phyloP scores from a whole-genome alignment of 176 grass and related monocot species.

The Triticum timopheevii region DNA sequence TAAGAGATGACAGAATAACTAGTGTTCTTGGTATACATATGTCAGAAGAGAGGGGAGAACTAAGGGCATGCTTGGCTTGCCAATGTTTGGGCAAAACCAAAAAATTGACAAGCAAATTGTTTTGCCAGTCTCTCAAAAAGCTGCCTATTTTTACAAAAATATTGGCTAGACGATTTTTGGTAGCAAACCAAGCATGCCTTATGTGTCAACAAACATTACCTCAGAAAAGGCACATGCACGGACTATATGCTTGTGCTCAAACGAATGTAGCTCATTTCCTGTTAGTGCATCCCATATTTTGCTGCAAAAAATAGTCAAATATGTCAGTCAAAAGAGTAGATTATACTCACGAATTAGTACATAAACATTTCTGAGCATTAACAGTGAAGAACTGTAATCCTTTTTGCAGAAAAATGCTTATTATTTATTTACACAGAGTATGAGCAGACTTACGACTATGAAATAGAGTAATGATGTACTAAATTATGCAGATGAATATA shows the following conservation, averaged over 20 bases:
- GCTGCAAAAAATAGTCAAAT: slow-evolving; percentile 40
- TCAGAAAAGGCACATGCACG: slow-evolving; percentile 96
- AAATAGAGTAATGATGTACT: not conserved
- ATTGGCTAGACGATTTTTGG: not conserved
- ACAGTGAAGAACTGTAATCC: not conserved
- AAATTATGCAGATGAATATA: not conserved
- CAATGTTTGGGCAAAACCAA: not conserved
- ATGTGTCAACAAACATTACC: slow-evolving; percentile 38
- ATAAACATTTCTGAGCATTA: not conserved
- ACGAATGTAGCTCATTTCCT: slow-evolving; percentile 87
- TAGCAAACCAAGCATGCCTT: not conserved
- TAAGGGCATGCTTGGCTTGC: not conserved
- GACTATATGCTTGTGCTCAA: slow-evolving; percentile 98
- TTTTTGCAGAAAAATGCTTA: not conserved
- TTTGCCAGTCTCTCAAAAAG: not conserved
- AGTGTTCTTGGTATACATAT: not conserved
- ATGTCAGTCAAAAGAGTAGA: slow-evolving; percentile 1
- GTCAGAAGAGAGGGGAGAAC: not conserved
- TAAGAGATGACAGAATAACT: not conserved
- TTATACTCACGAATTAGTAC: not conserved
- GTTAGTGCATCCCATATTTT: slow-evolving; percentile 98
- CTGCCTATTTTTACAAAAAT: not conserved
- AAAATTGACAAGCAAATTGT: not conserved
- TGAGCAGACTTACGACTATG: not conserved
- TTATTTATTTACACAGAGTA: not conserved